Conservation (phyloP, 257 asterid genomes). For the Leptodermis oblonga region DNA sequence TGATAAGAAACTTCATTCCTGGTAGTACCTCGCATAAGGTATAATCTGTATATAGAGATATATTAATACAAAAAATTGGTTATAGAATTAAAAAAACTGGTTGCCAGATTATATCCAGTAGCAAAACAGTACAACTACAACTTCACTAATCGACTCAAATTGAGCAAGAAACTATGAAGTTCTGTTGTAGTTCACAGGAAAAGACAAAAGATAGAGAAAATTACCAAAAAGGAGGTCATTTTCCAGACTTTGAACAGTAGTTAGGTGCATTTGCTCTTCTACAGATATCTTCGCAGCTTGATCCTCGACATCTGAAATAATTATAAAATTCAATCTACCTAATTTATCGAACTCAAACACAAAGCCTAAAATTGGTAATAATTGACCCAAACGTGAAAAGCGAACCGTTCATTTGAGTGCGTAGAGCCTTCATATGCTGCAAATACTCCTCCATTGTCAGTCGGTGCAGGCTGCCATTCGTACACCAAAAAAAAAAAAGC, state of each 20-base stretch:
- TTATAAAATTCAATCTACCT: background rate
- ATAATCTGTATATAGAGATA: too few relatives aligned
- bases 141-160: background rate
- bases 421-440: constrained; percentile 76
- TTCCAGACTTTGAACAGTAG: constrained; percentile 58
- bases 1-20: background rate
- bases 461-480: background rate
- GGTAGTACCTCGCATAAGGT: background rate
- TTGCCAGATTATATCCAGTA: background rate
- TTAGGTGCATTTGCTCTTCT: constrained; percentile 68
- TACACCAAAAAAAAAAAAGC: background rate
- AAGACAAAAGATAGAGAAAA: background rate
- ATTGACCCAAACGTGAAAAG: background rate
- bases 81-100: background rate
- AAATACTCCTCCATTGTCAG: constrained; percentile 69
- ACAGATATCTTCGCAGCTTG: constrained; percentile 69
- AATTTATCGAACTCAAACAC: background rate
- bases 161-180: background rate
- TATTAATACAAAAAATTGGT: background rate
- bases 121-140: background rate
- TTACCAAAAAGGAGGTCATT: constrained; percentile 65
- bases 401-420: constrained; percentile 80
- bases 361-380: background rate
- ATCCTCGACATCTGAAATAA: constrained; percentile 82
- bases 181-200: background rate